Base-by-base conservation (phyloP, 768 basidiomycete genomes). In the Tylopilus subfusipes region DNA sequence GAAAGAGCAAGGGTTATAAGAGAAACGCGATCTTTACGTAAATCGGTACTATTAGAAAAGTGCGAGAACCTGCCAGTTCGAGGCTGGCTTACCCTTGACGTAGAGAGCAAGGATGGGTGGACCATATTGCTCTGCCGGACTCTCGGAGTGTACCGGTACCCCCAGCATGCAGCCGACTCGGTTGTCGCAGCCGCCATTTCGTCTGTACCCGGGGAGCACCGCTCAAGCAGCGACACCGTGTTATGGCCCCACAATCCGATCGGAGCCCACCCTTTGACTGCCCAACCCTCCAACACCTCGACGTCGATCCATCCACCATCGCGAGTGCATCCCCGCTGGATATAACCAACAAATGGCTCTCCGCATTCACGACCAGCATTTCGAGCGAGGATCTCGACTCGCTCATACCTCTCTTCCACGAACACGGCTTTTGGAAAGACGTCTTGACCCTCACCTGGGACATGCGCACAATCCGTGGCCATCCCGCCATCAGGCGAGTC, bases 391-490 rank as follows among this genome's bases (percentile, higher is more conserved):
- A 62, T 6, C 6, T 47, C 1, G 43, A 50, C 25, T 38, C 50
- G 0, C 4, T 60, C 21, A 2, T 57, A 1, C 22, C 24, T 21
- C 56, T 64, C 24, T 71, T 69, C 33, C 63, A 63, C 38, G 54
- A 60, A 29, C 43, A 49, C 19, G 65, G 65, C 1, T 70, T 75
- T 53, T 83, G 82, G 83, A 72, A 79, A 21, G 83, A 84, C 60
- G 70, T 78, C 29, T 62, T 81, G 14, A 67, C 78, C 2, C 65
- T 83, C 40, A 83, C 84, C 1, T 82, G 78, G 75, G 73, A 79
- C 60, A 75, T 85, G 57, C 75, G 79, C 8, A 79, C 79, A 2
- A 75, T 82, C 58, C 65, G 68, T 3, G 77, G 76, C 1, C 59
- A 59, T 14, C 48, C 64, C 10, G 59, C 69, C 19, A 75, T 82